Conservation (phyloP, 768 basidiomycete species). For the Boletus reticulatus region DNA sequence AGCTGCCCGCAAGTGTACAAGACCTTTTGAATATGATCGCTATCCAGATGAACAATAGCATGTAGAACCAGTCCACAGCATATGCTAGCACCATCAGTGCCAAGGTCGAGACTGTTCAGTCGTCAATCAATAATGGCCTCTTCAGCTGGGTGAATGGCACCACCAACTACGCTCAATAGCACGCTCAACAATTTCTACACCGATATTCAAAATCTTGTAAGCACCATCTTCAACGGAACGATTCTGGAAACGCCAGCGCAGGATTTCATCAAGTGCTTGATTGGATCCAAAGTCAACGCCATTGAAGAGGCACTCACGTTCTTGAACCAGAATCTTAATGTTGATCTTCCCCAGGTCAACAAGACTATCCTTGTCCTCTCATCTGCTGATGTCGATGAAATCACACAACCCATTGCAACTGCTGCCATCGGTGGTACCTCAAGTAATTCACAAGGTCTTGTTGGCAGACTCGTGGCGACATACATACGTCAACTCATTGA, state of each 20-base stretch:
- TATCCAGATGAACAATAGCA: slow-evolving; percentile 74
- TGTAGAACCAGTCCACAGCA: slow-evolving; percentile 72
- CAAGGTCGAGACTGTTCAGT: slow-evolving; percentile 68
- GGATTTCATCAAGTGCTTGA: slow-evolving; percentile 84
- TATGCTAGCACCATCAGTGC: slow-evolving; percentile 80
- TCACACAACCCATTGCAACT: slow-evolving; percentile 73
- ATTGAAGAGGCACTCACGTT: slow-evolving; percentile 89
- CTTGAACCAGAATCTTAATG: slow-evolving; percentile 80
- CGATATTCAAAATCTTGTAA: slow-evolving; percentile 79
- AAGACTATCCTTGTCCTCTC: slow-evolving; percentile 76
- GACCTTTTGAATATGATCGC: slow-evolving; percentile 74
- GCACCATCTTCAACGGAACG: slow-evolving; percentile 78
- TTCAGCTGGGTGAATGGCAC: slow-evolving; percentile 96
- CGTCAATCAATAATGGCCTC: slow-evolving; percentile 77
- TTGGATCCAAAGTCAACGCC: slow-evolving; percentile 88
- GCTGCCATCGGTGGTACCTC: slow-evolving; percentile 71
- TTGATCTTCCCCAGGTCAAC: slow-evolving; percentile 79
- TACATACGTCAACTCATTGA: slow-evolving; percentile 72
- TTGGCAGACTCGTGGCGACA: slow-evolving; percentile 68
- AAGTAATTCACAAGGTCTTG: slow-evolving; percentile 54
- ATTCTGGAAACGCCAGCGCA: slow-evolving; percentile 78
- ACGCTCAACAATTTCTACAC: slow-evolving; percentile 86
- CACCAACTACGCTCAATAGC: slow-evolving; percentile 77
- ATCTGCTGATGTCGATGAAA: slow-evolving; percentile 65
- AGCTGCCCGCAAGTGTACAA: slow-evolving; percentile 55